Evolutionary conservation across 305 asterid genomes (phyloP), one percentile per base, ranked within the genome.

Genomic region (Fraxinus latifolia): DNA sequence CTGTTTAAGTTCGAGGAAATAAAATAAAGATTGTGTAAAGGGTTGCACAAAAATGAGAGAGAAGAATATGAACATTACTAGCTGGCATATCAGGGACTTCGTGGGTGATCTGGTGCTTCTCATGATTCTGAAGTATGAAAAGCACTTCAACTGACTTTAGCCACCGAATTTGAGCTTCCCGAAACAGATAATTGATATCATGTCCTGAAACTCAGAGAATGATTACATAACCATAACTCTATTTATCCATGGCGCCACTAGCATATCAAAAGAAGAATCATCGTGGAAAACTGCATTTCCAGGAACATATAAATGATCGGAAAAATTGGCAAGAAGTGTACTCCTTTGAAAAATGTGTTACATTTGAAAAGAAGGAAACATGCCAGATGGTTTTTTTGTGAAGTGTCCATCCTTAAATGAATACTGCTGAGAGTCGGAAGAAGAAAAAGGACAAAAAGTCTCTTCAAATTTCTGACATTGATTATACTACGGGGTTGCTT

Each of bases 81-180:
- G 92, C 53, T 21, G 99, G 99, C 85, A 77, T 90, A 79, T 92
- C 95, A 87, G 94, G 93, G 79, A 89, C 83, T 88, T 89, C 89
- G 81, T 90, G 86, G 8, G 91, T 84, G 82, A 96, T 89, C 91
- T 93, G 93, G 87, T 86, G 90, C 84, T 89, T 85, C 86, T 93
- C 94, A 86, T 87, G 87, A 89, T 90, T 93, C 83, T 85, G 87
- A 39, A 96, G 86, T 79, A 96, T 94, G 83, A 81, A 94, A 82
- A 82, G 88, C 74, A 94, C 94, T 91, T 96, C 99, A 25, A 87
- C 89, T 1, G 99, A 97, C 91, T 92, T 96, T 76, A 96, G 90
- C 99, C 99, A 96, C 81, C 99, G 92, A 83, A 68, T 76, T 84
- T 90, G 93, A 87, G 98, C 98, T 87, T 96, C 99, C 75, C 87